Evolutionary conservation across 2,329 filamentous ascomycete genomes (phyloP), one percentile per base, ranked within the genome.

Genomic region (Xenoacremonium recifei): DNA sequence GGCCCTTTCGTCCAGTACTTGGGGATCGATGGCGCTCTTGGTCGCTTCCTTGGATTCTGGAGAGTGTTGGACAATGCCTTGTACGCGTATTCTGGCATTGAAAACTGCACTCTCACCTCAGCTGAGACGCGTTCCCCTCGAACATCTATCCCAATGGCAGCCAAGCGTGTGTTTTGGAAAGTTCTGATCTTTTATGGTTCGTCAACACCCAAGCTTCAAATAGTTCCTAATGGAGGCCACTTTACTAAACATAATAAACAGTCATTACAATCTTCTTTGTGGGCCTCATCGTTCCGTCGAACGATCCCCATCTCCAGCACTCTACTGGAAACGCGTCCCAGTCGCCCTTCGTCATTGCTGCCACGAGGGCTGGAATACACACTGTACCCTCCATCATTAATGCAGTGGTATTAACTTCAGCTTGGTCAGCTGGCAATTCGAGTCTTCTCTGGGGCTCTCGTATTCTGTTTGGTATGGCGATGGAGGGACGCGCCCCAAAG

Each of bases 401-500:
- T 55, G 72, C 66, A 4, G 71, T 78, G 49, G 77, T 59, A 7
- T 47, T 54, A 9, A 51, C 51, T 18, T 48, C 44, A 17, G 51
- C 51, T 3, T 54, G 49, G 49, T 48, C 44, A 19, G 47, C 49
- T 4, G 49, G 30, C 2, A 54, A 54, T 30, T 47, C 49, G 15
- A 46, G 46, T 45, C 37, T 17, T 40, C 38, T 18, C 20, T 21
- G 45, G 2, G 77, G 80, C 37, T 80, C 77, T 19, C 77, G 83
- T 54, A 78, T 85, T 12, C 67, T 87, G 7, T 79, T 82, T 54
- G 78, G 77, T 42, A 73, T 87, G 45, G 75, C 81, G 0, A 67
- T 79, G 7, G 77, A 77, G 41, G 78, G 79, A 6, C 81, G 84
- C 41, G 82, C 82, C 0, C 82, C 82, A 1, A 58, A 55, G 5